Evolutionary conservation across 2,329 filamentous ascomycete species (phyloP), one percentile per base, ranked within the genome.

Genomic region (Aspergillus pseudoterreus): DNA sequence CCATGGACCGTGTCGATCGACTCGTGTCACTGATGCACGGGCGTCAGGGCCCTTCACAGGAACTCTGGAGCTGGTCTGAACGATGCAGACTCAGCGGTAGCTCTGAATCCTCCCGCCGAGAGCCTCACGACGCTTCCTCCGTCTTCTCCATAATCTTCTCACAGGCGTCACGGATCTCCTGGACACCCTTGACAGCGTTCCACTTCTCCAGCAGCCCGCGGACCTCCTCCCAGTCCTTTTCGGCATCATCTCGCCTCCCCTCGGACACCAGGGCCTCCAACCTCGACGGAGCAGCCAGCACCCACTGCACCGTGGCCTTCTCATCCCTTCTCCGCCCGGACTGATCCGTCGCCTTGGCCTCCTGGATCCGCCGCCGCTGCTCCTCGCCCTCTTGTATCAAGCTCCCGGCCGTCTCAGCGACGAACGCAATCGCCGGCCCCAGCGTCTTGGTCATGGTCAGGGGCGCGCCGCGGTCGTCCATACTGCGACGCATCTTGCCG

Each of bases 401-500:
- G 1, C 65, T 57, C 12, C 65, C 64, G 14, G 71, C 73, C 32
- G 72, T 76, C 59, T 74, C 73, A 12, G 74, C 71, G 50, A 76
- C 72, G 50, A 74, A 74, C 1, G 67, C 63, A 58, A 76, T 71
- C 2, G 72, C 70, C 27, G 71, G 71, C 3, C 64, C 66, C 35
- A 76, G 53, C 4, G 71, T 75, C 54, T 74, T 75, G 11, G 74
- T 74, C 66, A 76, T 72, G 0, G 69, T 71, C 61, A 77, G 64
- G n/a, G 75, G 72, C 10, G 70, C 67, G 2, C 71, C 66, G 4
- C 71, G 65, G 45, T 75, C 72, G 57, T 77, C 75, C 70, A 78
- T 76, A 51, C 73, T 76, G 51, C 62, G 64, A 30, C 75, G 67
- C 75, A 78, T 77, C 74, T 89, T 90, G 45, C 88, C 82, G 64